Conservation (phyloP, 192 early-diverging fungal species). For the Linderina pennispora region DNA sequence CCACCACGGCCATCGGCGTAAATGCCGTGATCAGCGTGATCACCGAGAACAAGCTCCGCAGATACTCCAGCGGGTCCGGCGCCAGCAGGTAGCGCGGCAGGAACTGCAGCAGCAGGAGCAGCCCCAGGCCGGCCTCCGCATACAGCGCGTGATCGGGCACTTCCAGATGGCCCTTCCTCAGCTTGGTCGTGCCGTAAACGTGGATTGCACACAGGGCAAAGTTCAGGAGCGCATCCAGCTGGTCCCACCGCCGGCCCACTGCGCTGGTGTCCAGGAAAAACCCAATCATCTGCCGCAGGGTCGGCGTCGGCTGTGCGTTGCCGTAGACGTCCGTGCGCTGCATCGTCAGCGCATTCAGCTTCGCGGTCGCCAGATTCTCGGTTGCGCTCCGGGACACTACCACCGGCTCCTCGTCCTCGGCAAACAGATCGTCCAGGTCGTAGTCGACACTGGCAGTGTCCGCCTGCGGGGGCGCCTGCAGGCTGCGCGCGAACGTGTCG, state of each 20-base stretch:
- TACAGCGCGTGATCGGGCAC: constrained; percentile 46
- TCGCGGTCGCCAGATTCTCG: constrained; percentile 15
- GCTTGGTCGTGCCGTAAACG: constrained; percentile 50
- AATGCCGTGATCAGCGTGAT: constrained; percentile 53
- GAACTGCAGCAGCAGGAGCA: constrained; percentile 50
- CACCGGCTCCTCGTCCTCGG: constrained; percentile 5
- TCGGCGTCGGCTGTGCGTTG: constrained; percentile 29
- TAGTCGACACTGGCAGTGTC: constrained; percentile 33
- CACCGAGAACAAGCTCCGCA: constrained; percentile 48
- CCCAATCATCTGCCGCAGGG: constrained; percentile 43
- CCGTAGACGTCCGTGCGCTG: constrained; percentile 26
- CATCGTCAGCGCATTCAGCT: constrained; percentile 28
- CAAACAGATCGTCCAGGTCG: constrained; percentile 36
- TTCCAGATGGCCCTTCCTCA: constrained; percentile 19
- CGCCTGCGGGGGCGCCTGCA: not conserved
- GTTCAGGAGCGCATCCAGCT: constrained; percentile 50
- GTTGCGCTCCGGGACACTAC: constrained; percentile 14
- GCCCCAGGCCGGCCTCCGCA: constrained; percentile 44
- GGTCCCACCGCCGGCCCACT: constrained; percentile 54
- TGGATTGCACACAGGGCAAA: constrained; percentile 43
- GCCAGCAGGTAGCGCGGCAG: constrained; percentile 57
- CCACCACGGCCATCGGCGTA: constrained; percentile 47
- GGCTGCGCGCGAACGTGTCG: not conserved
- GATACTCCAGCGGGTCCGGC: constrained; percentile 45
- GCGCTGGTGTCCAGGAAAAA: constrained; percentile 47